These are phyloP conservation scores for Physcomitrium patens DNA, from an alignment of 225 moss, liverwort and hornwort species.

Conservation along the genomic window DNA sequence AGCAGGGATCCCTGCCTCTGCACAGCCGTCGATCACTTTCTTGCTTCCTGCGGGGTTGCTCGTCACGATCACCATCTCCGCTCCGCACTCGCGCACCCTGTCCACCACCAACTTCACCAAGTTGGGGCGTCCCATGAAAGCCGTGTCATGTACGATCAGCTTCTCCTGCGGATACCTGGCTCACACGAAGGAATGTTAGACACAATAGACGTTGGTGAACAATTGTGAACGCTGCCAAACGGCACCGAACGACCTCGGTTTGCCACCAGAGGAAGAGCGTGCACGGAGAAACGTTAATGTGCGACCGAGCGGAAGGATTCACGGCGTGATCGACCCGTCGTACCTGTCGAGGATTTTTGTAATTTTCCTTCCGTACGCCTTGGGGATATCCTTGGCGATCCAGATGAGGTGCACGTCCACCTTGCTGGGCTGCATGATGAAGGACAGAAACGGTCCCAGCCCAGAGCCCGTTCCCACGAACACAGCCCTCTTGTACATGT, in stretches of 20 bases:
- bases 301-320: neutral
- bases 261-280: neutral
- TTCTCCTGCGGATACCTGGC: constrained; percentile 14
- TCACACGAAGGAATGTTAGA: neutral
- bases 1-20: constrained; percentile 34
- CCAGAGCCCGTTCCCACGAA: constrained; percentile 43
- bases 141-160: constrained; percentile 37
- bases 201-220: too few species aligned
- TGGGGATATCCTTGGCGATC: constrained; percentile 9
- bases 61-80: constrained; percentile 44
- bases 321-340: neutral
- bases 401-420: constrained; percentile 31
- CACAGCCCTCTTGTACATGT: constrained; percentile 31
- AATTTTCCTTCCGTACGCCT: constrained; percentile 8
- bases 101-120: constrained; percentile 38
- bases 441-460: constrained; percentile 38
- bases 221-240: neutral
- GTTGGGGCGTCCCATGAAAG: constrained; percentile 29
- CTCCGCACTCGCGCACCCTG: constrained; percentile 31
- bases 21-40: constrained; percentile 39
- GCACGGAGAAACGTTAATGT: neutral
- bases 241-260: neutral
- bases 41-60: constrained; percentile 45
- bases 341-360: neutral
- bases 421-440: constrained; percentile 36